phyloP scores from a whole-genome alignment of 1,284 basidiomycete genomes.

The Ganoderma multipileum region DNA sequence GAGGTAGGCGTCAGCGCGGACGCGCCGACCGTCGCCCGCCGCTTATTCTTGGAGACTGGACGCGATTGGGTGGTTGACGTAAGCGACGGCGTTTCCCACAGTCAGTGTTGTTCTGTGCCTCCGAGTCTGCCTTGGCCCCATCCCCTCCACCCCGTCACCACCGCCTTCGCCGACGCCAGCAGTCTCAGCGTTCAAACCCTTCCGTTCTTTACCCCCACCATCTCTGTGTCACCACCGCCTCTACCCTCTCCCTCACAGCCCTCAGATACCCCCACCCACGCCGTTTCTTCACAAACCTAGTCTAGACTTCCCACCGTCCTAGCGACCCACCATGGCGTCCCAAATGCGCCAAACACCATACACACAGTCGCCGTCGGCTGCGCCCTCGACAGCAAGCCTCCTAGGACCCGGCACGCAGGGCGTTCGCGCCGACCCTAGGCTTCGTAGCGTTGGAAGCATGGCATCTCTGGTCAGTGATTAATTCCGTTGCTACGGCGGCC shows the following conservation, averaged over 20 bases:
- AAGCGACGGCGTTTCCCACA: constrained; percentile 20
- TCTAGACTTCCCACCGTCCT: not conserved
- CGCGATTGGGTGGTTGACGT: constrained; percentile 20
- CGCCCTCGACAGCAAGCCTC: constrained; percentile 64
- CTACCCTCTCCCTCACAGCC: constrained; percentile 10
- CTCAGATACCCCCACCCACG: constrained; percentile 18
- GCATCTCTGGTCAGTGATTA: constrained; percentile 49
- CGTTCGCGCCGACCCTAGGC: constrained; percentile 49
- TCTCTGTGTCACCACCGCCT: constrained; percentile 17
- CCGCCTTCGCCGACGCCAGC: constrained; percentile 15
- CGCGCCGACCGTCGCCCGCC: not conserved
- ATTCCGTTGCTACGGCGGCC: constrained; percentile 10
- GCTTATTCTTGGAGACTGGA: constrained; percentile 17
- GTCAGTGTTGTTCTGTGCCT: constrained; percentile 1
- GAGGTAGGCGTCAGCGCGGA: too few relatives aligned
- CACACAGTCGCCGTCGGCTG: constrained; percentile 32
- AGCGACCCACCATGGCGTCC: constrained; percentile 34
- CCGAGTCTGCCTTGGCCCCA: too few relatives aligned
- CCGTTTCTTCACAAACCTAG: not conserved
- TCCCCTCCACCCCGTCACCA: constrained; percentile 15
- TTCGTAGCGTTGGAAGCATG: constrained; percentile 48
- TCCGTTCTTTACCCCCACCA: constrained; percentile 28
- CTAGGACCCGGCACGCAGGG: constrained; percentile 52
- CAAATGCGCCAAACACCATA: constrained; percentile 35
- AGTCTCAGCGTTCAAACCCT: constrained; percentile 6